Conservation (phyloP, 2,329 filamentous ascomycete genomes). For the Botryotinia globosa region DNA sequence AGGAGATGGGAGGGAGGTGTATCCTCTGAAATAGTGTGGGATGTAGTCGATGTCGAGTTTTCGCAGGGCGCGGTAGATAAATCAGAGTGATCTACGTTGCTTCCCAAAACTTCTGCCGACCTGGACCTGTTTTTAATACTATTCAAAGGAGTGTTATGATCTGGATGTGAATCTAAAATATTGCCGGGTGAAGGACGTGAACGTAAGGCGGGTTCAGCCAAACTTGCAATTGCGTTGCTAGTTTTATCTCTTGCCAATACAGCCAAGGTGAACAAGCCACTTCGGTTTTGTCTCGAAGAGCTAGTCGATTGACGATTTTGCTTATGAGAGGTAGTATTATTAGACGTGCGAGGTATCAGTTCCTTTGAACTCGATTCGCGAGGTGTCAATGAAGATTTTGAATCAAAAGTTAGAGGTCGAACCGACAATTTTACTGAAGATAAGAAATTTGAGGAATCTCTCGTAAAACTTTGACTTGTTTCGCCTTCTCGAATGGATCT, state of each 20-base stretch:
- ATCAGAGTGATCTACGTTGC: conserved; percentile 20
- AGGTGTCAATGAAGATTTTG: conserved; percentile 14
- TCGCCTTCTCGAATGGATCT: conserved; percentile 6
- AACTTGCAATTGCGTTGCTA: conserved; percentile 35
- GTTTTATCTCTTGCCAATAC: conserved; percentile 38
- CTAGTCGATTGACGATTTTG: conserved; percentile 33
- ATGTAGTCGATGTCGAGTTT: conserved; percentile 13
- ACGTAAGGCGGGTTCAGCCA: conserved; percentile 34
- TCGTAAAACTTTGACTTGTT: background rate
- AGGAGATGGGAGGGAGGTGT: conserved; percentile 8
- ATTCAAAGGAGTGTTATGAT: conserved; percentile 19
- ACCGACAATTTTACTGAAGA: conserved; percentile 1
- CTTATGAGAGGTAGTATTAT: conserved; percentile 2
- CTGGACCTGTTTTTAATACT: conserved; percentile 16
- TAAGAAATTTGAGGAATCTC: background rate
- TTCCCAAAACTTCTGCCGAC: conserved; percentile 18
- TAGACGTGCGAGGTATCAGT: conserved; percentile 20
- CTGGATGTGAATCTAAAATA: conserved; percentile 19
- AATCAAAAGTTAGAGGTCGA: conserved; percentile 2
- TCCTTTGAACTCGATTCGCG: conserved; percentile 9
- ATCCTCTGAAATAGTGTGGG: conserved; percentile 22
- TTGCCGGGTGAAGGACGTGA: conserved; percentile 30
- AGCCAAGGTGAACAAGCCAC: conserved; percentile 34
- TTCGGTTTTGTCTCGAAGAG: conserved; percentile 30
- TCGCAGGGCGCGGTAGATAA: conserved; percentile 11